These are phyloP conservation scores for Graphium sp. DNA, from an alignment of 2,329 filamentous ascomycete species.

Conservation along the genomic window DNA sequence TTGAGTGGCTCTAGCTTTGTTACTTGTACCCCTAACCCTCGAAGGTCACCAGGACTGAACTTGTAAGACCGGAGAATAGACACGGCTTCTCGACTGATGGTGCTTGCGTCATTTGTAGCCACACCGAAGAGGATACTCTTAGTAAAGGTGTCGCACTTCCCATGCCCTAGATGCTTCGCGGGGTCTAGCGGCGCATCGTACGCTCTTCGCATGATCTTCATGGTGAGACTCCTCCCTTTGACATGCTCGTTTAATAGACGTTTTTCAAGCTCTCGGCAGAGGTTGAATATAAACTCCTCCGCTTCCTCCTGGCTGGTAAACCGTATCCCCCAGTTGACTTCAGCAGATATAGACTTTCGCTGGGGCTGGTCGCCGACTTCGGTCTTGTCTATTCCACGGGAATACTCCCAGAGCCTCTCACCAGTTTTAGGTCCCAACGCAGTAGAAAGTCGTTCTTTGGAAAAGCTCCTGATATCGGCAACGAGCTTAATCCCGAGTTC, in stretches of 20 bases:
- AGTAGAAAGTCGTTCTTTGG: constrained; percentile 58
- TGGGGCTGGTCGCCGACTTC: constrained; percentile 76
- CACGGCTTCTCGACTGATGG: constrained; percentile 69
- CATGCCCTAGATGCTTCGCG: constrained; percentile 84
- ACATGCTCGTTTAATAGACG: constrained; percentile 70
- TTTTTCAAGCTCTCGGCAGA: constrained; percentile 72
- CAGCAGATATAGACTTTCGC: constrained; percentile 88
- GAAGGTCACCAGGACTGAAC: constrained; percentile 81
- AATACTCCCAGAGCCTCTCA: constrained; percentile 77
- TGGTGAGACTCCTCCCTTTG: constrained; percentile 72
- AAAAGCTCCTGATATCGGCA: constrained; percentile 62
- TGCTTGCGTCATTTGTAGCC: constrained; percentile 57
- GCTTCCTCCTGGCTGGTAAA: constrained; percentile 87
- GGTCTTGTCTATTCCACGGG: constrained; percentile 68
- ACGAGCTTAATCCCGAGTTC: constrained; percentile 71
- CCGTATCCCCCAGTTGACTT: constrained; percentile 95
- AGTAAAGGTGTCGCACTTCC: constrained; percentile 87
- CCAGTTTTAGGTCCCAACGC: constrained; percentile 82
- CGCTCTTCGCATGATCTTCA: constrained; percentile 88
- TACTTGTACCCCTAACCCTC: constrained; percentile 84
- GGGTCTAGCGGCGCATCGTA: constrained; percentile 80
- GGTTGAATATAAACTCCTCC: constrained; percentile 73
- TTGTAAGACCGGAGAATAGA: constrained; percentile 65
- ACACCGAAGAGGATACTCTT: constrained; percentile 74
- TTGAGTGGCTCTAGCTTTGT: constrained; percentile 79